Conservation (phyloP, 108 stramenopile species). For the Skeletonema potamos region DNA sequence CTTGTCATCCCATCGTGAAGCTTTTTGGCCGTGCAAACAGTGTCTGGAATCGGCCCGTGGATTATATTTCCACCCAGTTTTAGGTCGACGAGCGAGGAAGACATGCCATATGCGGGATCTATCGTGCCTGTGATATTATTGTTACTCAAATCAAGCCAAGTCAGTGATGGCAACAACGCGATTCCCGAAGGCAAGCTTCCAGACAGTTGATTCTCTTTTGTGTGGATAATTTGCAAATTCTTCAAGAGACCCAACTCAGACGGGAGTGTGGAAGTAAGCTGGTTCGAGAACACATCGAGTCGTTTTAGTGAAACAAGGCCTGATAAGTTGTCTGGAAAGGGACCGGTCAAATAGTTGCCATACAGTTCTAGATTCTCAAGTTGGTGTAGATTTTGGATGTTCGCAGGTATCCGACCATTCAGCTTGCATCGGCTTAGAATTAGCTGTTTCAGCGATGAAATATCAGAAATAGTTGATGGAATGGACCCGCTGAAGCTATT, state of each 20-base stretch:
- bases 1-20: constrained; percentile 54
- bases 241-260: constrained; percentile 5
- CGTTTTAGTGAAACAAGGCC: constrained; percentile 47
- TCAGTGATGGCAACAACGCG: constrained; percentile 44
- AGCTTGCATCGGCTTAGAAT: not conserved
- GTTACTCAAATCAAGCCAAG: constrained; percentile 64
- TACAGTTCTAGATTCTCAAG: constrained; percentile 50
- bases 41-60: constrained; percentile 53
- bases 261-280: constrained; percentile 46
- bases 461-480: constrained; percentile 19
- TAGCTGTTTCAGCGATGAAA: constrained; percentile 27
- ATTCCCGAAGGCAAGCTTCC: constrained; percentile 52
- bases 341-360: constrained; percentile 46
- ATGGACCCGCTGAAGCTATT: constrained; percentile 50
- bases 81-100: constrained; percentile 51
- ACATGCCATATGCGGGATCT: constrained; percentile 36
- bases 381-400: not conserved
- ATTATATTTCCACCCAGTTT: constrained; percentile 54
- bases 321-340: constrained; percentile 11
- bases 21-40: constrained; percentile 46
- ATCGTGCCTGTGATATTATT: constrained; percentile 47
- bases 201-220: constrained; percentile 54
- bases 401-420: constrained; percentile 8
- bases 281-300: constrained; percentile 66
- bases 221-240: constrained; percentile 60